Conservation (phyloP, 352 stramenopile genomes). For the Phytophthora agathidicida region DNA sequence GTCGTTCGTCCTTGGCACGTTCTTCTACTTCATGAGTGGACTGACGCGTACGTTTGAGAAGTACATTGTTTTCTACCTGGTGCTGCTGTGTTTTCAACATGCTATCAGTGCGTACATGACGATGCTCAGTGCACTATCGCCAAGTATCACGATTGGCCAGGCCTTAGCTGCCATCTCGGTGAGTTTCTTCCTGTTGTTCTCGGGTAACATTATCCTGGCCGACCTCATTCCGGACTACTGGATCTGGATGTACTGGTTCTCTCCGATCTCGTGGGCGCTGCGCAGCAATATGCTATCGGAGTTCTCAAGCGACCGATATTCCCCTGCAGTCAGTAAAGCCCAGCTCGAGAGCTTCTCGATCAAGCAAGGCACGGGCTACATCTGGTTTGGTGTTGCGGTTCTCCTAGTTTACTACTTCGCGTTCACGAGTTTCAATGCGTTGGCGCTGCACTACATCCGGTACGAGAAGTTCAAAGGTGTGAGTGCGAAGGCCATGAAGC, state of each 20-base stretch:
- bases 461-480: conserved; percentile 39
- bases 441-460: conserved; percentile 49
- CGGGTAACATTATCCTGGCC: conserved; percentile 58
- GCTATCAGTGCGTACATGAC: conserved; percentile 54
- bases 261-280: conserved; percentile 51
- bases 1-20: conserved; percentile 71
- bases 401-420: conserved; percentile 50
- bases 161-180: conserved; percentile 42
- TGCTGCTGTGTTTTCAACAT: conserved; percentile 72
- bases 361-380: conserved; percentile 35
- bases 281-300: conserved; percentile 49
- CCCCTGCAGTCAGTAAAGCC: conserved; percentile 1
- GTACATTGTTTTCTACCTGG: conserved; percentile 73
- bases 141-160: conserved; percentile 48
- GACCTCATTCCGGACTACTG: conserved; percentile 58
- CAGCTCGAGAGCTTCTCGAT: conserved; percentile 43
- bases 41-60: conserved; percentile 52
- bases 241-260: no score
- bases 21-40: conserved; percentile 84
- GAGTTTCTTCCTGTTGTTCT: conserved; percentile 62
- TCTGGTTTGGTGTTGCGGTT: conserved; percentile 41
- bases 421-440: conserved; percentile 43
- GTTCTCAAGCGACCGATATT: conserved; percentile 38
- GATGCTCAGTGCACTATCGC: conserved; percentile 43
- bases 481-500: conserved; percentile 21